These are phyloP conservation scores for Tripterygium wilfordii DNA, from an alignment of 177 flowering plant genomes.

Conservation along the genomic window DNA sequence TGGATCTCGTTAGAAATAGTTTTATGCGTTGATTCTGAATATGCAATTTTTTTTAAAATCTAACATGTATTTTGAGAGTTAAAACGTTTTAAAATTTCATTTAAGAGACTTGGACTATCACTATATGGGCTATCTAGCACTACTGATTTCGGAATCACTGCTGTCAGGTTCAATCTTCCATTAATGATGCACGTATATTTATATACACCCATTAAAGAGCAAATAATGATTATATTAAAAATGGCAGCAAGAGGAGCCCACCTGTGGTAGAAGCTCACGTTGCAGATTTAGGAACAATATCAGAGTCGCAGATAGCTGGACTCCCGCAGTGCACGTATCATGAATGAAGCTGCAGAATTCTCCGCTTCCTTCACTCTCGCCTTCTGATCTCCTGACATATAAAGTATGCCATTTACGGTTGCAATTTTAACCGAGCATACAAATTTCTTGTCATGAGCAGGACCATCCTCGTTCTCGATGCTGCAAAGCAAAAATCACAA, in stretches of 20 bases:
- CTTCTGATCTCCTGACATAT: slow-evolving; percentile 34
- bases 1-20: too few relatives aligned
- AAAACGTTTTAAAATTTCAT: too few relatives aligned
- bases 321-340: slow-evolving; percentile 31
- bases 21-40: too few relatives aligned
- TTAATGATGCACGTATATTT: too few relatives aligned
- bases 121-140: too few relatives aligned
- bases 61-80: too few relatives aligned
- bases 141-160: too few relatives aligned
- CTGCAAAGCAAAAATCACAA: slow-evolving; percentile 40
- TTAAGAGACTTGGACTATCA: too few relatives aligned
- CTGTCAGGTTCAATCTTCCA: too few relatives aligned
- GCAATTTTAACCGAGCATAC: slow-evolving; percentile 49
- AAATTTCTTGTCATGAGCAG: slow-evolving; percentile 44
- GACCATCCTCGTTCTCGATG: slow-evolving; percentile 46
- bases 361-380: slow-evolving; percentile 58
- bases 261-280: too few relatives aligned
- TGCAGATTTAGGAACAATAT: background rate
- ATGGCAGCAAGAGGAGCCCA: background rate
- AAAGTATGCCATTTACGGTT: slow-evolving; percentile 17
- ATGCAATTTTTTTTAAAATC: too few relatives aligned
- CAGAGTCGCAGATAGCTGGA: slow-evolving; percentile 7
- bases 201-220: too few relatives aligned
- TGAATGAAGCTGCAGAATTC: slow-evolving; percentile 60
- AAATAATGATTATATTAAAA: background rate